A percentile compares a stretch with the other conserved stretches of the same genome.
Conservation (phyloP, 768 basidiomycete species). For the Hydnomerulius pinastri region DNA sequence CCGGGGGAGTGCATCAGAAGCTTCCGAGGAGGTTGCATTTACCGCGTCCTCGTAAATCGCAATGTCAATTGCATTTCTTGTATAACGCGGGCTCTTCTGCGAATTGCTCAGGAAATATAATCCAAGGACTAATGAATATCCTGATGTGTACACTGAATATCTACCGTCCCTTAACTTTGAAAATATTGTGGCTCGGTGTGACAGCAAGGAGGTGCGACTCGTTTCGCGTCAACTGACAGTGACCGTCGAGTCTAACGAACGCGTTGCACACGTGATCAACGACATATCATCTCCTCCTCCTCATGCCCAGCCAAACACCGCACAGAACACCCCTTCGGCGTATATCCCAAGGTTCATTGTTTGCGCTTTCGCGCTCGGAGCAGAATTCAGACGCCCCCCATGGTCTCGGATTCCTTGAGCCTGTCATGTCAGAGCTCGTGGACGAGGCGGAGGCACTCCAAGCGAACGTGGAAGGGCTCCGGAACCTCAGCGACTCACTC, state of each 20-base stretch:
- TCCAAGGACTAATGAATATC: too few relatives aligned
- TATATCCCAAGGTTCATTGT: slow-evolving; percentile 89
- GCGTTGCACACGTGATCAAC: slow-evolving; percentile 5
- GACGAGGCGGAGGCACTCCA: slow-evolving; percentile 87
- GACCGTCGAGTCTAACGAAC: not conserved
- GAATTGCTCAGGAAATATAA: too few relatives aligned
- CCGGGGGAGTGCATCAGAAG: not conserved
- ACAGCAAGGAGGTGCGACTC: too few relatives aligned
- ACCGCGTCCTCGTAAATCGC: not conserved
- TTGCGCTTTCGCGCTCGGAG: slow-evolving; percentile 74
- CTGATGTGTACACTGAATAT: not conserved
- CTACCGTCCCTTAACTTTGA: too few relatives aligned
- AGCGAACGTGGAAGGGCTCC: slow-evolving; percentile 71
- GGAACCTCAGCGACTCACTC: slow-evolving; percentile 71
- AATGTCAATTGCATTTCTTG: not conserved
- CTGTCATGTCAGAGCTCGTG: slow-evolving; percentile 80
- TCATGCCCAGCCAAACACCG: slow-evolving; percentile 41
- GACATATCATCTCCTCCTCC: too few relatives aligned
- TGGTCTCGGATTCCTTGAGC: slow-evolving; percentile 83
- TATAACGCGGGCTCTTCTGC: too few relatives aligned
- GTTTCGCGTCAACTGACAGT: too few relatives aligned
- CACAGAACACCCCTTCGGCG: slow-evolving; percentile 85
- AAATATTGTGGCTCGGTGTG: too few relatives aligned
- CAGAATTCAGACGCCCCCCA: slow-evolving; percentile 75
- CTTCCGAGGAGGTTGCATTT: not conserved